Evolutionary conservation across 148 eudicot genomes (phyloP).

Genomic region (Diospyros lotus): DNA sequence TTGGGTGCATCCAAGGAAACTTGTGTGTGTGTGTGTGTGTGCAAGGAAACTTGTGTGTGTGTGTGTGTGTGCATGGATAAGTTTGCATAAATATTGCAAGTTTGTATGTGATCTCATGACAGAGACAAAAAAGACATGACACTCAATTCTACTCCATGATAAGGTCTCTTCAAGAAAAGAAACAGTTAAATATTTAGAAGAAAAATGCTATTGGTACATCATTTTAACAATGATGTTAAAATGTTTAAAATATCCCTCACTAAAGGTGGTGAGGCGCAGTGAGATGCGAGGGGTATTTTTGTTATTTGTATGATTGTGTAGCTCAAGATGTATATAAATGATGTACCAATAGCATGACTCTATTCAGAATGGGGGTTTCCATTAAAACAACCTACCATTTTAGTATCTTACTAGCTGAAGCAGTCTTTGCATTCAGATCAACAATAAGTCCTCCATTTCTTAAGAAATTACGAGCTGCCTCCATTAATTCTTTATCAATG

Average conservation of each 20-base stretch:
- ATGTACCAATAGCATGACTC: too few species aligned
- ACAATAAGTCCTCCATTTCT: conserved; percentile 36
- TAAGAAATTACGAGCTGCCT: conserved; percentile 40
- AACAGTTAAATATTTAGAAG: background rate
- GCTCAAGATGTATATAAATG: too few species aligned
- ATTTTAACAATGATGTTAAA: too few species aligned
- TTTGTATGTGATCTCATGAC: too few species aligned
- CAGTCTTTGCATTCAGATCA: conserved; percentile 33
- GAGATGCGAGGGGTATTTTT: too few species aligned
- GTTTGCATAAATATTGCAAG: too few species aligned
- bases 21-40: background rate
- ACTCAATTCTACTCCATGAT: too few species aligned
- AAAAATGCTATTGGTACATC: too few species aligned
- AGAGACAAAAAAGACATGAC: too few species aligned
- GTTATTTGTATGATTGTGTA: too few species aligned
- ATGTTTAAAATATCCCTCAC: too few species aligned
- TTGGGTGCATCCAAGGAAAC: background rate
- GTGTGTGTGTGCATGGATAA: background rate
- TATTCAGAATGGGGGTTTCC: background rate
- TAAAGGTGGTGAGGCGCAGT: too few species aligned
- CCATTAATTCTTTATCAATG: conserved; percentile 42
- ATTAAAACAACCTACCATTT: conserved; percentile 34
- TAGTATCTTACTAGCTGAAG: conserved; percentile 36
- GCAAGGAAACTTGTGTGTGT: background rate
- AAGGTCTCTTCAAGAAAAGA: background rate